A percentile compares a stretch with the other conserved stretches of the same genome.
Conservation (phyloP, 2,329 filamentous ascomycete genomes). For the Chaetomium sp. region DNA sequence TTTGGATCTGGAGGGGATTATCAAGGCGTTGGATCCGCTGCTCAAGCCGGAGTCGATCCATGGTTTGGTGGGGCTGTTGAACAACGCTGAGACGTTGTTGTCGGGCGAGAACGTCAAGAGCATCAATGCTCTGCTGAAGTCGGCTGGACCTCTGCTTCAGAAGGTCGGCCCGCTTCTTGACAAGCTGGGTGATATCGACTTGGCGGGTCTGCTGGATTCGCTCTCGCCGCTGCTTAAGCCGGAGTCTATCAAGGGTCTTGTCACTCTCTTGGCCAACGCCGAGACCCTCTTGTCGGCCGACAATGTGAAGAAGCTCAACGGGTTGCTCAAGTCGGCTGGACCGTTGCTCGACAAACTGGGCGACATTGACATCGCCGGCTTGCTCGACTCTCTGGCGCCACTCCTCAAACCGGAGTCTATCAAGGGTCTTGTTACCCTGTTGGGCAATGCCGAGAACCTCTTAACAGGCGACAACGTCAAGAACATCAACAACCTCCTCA, state of each 20-base stretch:
- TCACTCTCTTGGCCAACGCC: slow-evolving; percentile 27
- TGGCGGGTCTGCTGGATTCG: not conserved
- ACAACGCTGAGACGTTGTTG: slow-evolving; percentile 27
- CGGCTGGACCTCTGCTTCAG: slow-evolving; percentile 2
- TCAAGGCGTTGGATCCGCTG: slow-evolving; percentile 28
- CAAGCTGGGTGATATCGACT: not conserved
- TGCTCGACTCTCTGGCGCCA: slow-evolving; percentile 1
- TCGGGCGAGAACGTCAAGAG: slow-evolving; percentile 33
- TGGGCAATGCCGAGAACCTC: slow-evolving; percentile 1
- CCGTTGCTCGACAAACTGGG: slow-evolving; percentile 2
- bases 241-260: slow-evolving; percentile 26
- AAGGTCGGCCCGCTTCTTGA: slow-evolving; percentile 3
- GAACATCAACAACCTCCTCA: not conserved
- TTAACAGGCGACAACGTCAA: slow-evolving; percentile 3
- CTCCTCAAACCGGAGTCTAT: slow-evolving; percentile 2
- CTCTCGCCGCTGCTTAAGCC: slow-evolving; percentile 31
- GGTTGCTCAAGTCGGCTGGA: not conserved
- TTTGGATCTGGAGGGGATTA: slow-evolving; percentile 5
- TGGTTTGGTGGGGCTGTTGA: slow-evolving; percentile 27
- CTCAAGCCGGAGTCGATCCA: slow-evolving; percentile 29
- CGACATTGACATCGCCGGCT: not conserved
- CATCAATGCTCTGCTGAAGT: not conserved
- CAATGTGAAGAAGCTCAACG: slow-evolving; percentile 1
- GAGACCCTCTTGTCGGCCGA: slow-evolving; percentile 19
- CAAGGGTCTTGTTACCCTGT: not conserved